Conservation (phyloP, 169 alveolate species). For the Eimeria necatrix region DNA sequence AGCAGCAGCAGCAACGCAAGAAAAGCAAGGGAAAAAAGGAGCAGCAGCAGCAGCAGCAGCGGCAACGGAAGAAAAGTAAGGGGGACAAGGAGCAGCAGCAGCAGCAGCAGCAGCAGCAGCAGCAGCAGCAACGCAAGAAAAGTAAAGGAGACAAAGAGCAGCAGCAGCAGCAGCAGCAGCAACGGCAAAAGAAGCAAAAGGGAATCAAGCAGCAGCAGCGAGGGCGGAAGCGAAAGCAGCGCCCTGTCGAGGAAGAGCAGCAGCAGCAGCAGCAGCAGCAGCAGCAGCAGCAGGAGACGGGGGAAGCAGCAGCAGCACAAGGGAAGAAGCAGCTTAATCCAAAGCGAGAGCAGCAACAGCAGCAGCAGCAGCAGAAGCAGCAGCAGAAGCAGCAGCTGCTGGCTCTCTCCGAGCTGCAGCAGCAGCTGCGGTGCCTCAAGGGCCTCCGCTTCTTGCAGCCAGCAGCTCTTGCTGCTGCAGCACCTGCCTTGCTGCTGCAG, state of each 20-base stretch:
- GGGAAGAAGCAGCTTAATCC: neutral
- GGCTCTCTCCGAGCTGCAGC: neutral
- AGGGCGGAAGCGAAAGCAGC: too few relatives aligned
- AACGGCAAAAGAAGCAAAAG: neutral
- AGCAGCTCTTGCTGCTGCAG: neutral
- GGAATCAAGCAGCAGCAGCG: too few relatives aligned
- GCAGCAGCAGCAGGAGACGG: neutral
- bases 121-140: neutral
- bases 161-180: neutral
- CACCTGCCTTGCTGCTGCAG: slow-evolving; percentile 14
- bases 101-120: slow-evolving; percentile 26
- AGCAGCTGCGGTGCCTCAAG: neutral
- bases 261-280: too few relatives aligned
- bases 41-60: slow-evolving; percentile 18
- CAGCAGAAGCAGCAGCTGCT: neutral
- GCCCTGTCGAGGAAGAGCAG: too few relatives aligned
- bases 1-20: neutral
- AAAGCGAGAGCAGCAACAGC: neutral
- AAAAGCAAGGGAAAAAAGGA: neutral
- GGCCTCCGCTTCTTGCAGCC: neutral
- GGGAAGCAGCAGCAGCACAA: neutral
- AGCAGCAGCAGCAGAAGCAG: neutral
- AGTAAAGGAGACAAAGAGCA: neutral
- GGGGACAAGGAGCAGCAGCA: neutral
- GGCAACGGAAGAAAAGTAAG: neutral